Conservation (phyloP, 2,329 filamentous ascomycete species). For the Claviceps sp. region DNA sequence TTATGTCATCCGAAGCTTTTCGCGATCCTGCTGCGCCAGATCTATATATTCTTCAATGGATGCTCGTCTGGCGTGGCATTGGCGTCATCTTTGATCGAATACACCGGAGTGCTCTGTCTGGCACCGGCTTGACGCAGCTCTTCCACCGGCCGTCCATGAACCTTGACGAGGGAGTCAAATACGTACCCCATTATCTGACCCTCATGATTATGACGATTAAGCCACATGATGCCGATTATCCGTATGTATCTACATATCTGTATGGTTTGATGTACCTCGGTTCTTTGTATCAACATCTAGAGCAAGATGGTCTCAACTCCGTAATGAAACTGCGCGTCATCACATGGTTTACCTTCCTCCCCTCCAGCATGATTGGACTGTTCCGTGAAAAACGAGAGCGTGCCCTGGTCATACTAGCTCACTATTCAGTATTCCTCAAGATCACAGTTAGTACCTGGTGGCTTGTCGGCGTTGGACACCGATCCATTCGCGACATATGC, state of each 20-base stretch:
- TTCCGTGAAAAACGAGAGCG: slow-evolving; percentile 28
- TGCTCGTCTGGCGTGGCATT: slow-evolving; percentile 40
- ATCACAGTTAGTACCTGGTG: slow-evolving; percentile 33
- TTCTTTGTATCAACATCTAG: slow-evolving; percentile 36
- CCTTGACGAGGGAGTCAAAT: slow-evolving; percentile 24
- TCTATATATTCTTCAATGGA: slow-evolving; percentile 42
- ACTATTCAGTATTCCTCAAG: slow-evolving; percentile 39
- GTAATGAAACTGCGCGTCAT: slow-evolving; percentile 35
- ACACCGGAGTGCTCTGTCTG: slow-evolving; percentile 14
- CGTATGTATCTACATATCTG: slow-evolving; percentile 28
- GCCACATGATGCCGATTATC: slow-evolving; percentile 27
- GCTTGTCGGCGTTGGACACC: slow-evolving; percentile 31
- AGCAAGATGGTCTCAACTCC: slow-evolving; percentile 25
- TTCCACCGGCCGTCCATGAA: slow-evolving; percentile 37
- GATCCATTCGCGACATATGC: slow-evolving; percentile 31
- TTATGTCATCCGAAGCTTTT: slow-evolving; percentile 36
- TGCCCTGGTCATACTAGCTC: slow-evolving; percentile 37
- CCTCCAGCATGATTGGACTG: slow-evolving; percentile 29
- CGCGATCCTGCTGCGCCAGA: slow-evolving; percentile 30
- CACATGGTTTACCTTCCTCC: slow-evolving; percentile 39
- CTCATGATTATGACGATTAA: slow-evolving; percentile 35
- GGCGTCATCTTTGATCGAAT: slow-evolving; percentile 31
- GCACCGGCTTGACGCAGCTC: slow-evolving; percentile 31
- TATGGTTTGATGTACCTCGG: slow-evolving; percentile 35
- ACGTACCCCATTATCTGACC: slow-evolving; percentile 34